Percentiles rank a stretch among this genome's conserved stretches.
These are phyloP conservation scores for Conticribra weissflogii DNA, from an alignment of 108 stramenopile species.

Conservation along the genomic window DNA sequence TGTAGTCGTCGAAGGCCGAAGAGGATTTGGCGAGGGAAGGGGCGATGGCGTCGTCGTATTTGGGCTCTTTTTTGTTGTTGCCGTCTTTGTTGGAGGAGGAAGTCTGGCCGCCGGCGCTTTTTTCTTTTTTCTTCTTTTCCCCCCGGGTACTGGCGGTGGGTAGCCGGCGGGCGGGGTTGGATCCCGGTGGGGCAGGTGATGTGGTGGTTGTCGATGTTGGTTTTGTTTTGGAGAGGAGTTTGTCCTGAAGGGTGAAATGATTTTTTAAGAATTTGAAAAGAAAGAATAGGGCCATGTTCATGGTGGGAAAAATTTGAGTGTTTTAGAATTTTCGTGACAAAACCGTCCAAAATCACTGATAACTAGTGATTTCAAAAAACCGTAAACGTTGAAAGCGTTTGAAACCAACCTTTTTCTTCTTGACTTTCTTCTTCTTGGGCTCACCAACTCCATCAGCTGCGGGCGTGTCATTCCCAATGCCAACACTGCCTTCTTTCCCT, in stretches of 20 bases:
- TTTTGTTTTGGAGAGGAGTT: background rate
- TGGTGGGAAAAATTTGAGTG: too few species aligned
- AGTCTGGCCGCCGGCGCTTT: background rate
- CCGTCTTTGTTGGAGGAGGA: background rate
- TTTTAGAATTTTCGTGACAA: too few species aligned
- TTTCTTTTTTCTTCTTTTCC: conserved; percentile 31
- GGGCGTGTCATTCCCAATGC: too few species aligned
- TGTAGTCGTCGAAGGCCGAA: background rate
- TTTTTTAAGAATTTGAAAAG: too few species aligned
- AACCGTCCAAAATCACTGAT: too few species aligned
- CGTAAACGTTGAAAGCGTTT: too few species aligned
- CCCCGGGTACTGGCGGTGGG: conserved; percentile 13
- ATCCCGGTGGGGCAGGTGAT: background rate
- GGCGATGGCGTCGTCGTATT: background rate
- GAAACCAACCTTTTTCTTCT: too few species aligned
- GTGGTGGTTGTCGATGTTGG: background rate
- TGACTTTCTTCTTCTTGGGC: too few species aligned
- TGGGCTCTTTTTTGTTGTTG: background rate
- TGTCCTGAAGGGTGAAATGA: background rate
- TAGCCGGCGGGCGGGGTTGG: conserved; percentile 14
- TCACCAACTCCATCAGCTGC: too few species aligned
- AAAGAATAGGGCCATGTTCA: too few species aligned
- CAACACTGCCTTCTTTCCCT: too few species aligned
- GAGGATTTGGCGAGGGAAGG: background rate
- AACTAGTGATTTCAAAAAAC: too few species aligned